These are phyloP conservation scores for Anisodus acutangulus DNA, from an alignment of 257 asterid genomes.

Conservation along the genomic window DNA sequence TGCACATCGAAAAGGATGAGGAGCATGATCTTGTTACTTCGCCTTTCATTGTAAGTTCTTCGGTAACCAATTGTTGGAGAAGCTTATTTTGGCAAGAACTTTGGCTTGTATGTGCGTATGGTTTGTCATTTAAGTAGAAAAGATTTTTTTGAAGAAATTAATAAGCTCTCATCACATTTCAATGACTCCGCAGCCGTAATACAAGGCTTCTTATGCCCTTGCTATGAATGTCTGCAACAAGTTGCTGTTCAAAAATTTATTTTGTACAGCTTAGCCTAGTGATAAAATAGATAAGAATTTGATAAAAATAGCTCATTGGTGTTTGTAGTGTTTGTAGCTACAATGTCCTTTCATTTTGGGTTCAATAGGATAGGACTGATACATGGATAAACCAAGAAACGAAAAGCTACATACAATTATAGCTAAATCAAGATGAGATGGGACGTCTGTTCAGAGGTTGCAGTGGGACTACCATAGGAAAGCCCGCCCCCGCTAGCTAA, in stretches of 20 bases:
- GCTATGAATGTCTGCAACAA: neutral
- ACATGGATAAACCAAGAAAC: slow-evolving; percentile 7
- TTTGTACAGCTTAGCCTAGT: neutral
- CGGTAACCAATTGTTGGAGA: neutral
- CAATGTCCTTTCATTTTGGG: neutral
- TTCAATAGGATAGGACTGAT: neutral
- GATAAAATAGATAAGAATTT: neutral
- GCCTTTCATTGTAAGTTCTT: neutral
- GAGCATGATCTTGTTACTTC: neutral
- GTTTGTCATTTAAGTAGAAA: neutral
- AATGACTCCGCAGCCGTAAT: neutral
- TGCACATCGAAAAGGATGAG: neutral
- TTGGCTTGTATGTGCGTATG: neutral
- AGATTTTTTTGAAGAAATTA: neutral
- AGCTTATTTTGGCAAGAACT: slow-evolving; percentile 16
- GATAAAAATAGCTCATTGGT: slow-evolving; percentile 9
- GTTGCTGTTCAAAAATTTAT: neutral
- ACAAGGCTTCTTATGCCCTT: neutral
- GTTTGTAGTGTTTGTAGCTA: neutral
- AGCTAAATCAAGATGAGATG: no score
- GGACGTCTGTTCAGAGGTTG: no score
- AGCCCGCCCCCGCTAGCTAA: no score
- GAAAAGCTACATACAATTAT: no score
- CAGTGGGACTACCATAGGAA: no score
- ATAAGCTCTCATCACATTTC: neutral